Percentiles rank a stretch among this genome's conserved stretches.
Evolutionary conservation across 208 protist species (phyloP).

Genomic region (Leishmania major): DNA sequence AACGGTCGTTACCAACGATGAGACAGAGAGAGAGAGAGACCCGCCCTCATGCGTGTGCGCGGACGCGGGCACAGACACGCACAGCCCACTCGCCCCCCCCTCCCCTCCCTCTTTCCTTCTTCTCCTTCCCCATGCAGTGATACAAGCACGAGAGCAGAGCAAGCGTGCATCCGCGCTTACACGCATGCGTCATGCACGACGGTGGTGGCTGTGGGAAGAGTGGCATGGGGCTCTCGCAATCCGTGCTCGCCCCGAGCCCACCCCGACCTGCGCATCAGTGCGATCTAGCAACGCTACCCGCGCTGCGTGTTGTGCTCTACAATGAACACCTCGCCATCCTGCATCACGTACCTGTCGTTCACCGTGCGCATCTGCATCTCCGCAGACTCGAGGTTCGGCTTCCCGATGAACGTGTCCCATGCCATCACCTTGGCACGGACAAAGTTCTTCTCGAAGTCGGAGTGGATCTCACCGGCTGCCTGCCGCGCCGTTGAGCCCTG

Average conservation of each 20-base stretch:
- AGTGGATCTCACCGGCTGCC: slow-evolving; percentile 86
- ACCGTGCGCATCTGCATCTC: slow-evolving; percentile 81
- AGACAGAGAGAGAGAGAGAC: not conserved
- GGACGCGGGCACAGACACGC: not conserved
- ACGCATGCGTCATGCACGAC: not conserved
- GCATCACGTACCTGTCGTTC: slow-evolving; percentile 66
- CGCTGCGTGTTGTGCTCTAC: slow-evolving; percentile 67
- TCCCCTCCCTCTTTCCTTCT: not conserved
- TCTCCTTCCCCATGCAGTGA: not conserved
- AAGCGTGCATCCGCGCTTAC: not conserved
- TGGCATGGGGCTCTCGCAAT: not conserved
- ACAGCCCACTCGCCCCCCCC: not conserved
- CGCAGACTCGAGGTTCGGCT: slow-evolving; percentile 69
- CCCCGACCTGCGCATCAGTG: not conserved
- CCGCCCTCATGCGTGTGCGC: not conserved
- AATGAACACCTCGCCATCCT: slow-evolving; percentile 86
- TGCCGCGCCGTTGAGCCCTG: slow-evolving; percentile 56
- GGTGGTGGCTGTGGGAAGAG: not conserved
- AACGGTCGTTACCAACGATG: not conserved
- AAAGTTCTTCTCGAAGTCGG: slow-evolving; percentile 84
- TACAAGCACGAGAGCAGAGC: not conserved
- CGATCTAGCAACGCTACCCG: not conserved
- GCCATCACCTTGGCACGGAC: slow-evolving; percentile 66
- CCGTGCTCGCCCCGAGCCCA: not conserved
- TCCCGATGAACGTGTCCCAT: slow-evolving; percentile 58